A percentile compares a stretch with the other conserved stretches of the same genome.
Conservation (phyloP, 495 filamentous ascomycete genomes). For the Penicillium malachiteum region DNA sequence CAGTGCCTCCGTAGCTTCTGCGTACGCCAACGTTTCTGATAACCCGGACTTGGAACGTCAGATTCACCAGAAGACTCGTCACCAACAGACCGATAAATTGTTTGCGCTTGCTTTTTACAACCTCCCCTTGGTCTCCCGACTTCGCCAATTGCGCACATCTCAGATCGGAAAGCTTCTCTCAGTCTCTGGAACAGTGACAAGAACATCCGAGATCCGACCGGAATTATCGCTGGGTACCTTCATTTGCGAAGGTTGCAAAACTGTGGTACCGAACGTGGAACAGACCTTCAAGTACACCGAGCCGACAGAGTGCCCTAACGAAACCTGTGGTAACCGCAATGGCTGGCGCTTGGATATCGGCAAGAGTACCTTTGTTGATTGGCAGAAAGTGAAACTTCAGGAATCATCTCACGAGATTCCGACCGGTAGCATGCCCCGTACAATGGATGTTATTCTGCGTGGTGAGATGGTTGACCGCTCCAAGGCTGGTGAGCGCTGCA, state of each 20-base stretch:
- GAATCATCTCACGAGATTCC: constrained; percentile 98
- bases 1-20: constrained; percentile 65
- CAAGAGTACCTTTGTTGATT: constrained; percentile 97
- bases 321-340: constrained; percentile 82
- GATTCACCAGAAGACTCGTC: constrained; percentile 63
- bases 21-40: constrained; percentile 65
- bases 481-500: constrained; percentile 96
- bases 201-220: constrained; percentile 94
- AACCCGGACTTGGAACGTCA: constrained; percentile 34
- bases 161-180: constrained; percentile 91
- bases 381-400: constrained; percentile 97
- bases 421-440: constrained; percentile 97
- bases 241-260: constrained; percentile 80
- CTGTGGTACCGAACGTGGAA: constrained; percentile 83
- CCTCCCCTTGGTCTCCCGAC: constrained; percentile 85
- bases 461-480: constrained; percentile 97
- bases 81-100: constrained; percentile 94
- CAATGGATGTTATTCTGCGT: constrained; percentile 95
- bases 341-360: constrained; percentile 95
- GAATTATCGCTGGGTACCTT: constrained; percentile 93
- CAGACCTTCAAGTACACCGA: constrained; percentile 98
- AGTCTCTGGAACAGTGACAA: constrained; percentile 93
- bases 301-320: constrained; percentile 90
- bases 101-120: constrained; percentile 97
- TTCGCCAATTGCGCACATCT: constrained; percentile 84